Conservation (phyloP, 257 asterid genomes). For the Rubia yunnanensis region DNA sequence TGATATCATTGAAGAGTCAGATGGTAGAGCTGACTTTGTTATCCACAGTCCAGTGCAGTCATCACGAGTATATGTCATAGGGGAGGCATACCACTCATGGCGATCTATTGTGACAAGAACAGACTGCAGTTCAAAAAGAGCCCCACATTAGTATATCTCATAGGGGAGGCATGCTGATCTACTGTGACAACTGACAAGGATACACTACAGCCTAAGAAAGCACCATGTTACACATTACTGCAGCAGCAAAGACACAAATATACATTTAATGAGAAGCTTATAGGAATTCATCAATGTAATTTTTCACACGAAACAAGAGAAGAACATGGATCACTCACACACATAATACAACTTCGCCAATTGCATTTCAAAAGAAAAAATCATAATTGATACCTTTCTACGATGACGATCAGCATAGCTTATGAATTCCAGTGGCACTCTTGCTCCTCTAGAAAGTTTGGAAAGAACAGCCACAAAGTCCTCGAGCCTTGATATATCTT, state of each 20-base stretch:
- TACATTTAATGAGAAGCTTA: not conserved
- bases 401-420: conserved; percentile 84
- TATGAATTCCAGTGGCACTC: conserved; percentile 91
- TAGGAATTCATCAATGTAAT: not conserved
- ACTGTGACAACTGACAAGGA: conserved; percentile 61
- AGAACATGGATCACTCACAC: not conserved
- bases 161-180: conserved; percentile 96
- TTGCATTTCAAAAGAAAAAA: not conserved
- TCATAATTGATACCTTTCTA: conserved; percentile 57
- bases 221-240: not conserved
- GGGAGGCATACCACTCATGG: conserved; percentile 98
- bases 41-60: conserved; percentile 88
- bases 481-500: conserved; percentile 72
- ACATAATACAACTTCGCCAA: not conserved
- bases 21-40: conserved; percentile 58
- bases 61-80: conserved; percentile 78
- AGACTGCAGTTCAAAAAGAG: conserved; percentile 53
- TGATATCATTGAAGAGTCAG: conserved; percentile 45
- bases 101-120: conserved; percentile 94
- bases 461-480: conserved; percentile 71
- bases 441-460: conserved; percentile 84
- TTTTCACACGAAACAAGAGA: not conserved
- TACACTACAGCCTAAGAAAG: conserved; percentile 54
- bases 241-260: not conserved
- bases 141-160: conserved; percentile 37